Evolutionary conservation across 768 basidiomycete genomes (phyloP), one percentile per base, ranked within the genome.

Genomic region (Lactarius psammicola): DNA sequence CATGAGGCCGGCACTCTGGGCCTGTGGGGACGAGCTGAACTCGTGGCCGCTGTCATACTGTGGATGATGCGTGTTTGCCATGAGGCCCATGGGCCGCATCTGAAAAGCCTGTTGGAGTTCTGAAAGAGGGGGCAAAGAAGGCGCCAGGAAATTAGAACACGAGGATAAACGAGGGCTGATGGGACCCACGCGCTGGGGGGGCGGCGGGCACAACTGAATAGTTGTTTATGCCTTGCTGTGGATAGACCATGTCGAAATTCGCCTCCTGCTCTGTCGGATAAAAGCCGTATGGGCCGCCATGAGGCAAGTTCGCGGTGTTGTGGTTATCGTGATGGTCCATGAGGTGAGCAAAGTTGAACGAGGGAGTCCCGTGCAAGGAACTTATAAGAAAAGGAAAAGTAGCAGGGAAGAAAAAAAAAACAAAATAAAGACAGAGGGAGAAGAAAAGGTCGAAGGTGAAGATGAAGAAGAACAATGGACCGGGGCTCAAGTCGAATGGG

Each of bases 151-250:
- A 87, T 86, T 82, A 83, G 85, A 79, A 80, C 84, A 87, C 81
- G 85, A 79, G 77, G 77, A 70, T 68, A 69, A 64, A 77, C 74
- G 78, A 74, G 60, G 77, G 79, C 78, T 74, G 68, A 72, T 64
- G 73, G 74, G 74, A 89, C 88, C 82, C 87, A 87, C 90, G 89
- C 80, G 88, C 79, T 80, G 84, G 84, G 76, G 84, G 81, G 77
- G 79, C 82, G 74, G 80, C 72, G 64, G 75, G 77, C 75, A 81
- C 77, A 74, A 83, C 80, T 71, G 82, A 84, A 81, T 87, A 88
- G 75, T 81, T 77, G 78, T 62, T 68, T 62, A 64, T 71, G 73
- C 79, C 86, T 82, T 82, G 85, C 71, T 82, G 71, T 61, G 69
- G 70, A 64, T 76, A 77, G 71, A 75, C 72, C 71, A 76, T 72